phyloP scores from a whole-genome alignment of 768 basidiomycete species.

The Boletus pseudopeckii region DNA sequence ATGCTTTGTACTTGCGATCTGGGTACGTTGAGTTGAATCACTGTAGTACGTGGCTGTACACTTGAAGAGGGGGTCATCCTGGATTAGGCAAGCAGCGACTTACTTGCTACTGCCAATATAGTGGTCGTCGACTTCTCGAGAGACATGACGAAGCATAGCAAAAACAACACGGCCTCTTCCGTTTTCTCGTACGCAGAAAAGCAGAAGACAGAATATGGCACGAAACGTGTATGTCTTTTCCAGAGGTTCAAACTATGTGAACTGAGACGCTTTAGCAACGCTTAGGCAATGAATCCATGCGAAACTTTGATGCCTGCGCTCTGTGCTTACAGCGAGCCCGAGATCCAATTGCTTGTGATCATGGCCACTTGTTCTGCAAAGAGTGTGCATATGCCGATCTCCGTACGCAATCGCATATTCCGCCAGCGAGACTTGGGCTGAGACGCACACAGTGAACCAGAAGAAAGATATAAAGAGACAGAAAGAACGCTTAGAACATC shows the following conservation, averaged over 20 bases:
- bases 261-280: constrained; percentile 28
- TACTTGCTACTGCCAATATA: too few relatives aligned
- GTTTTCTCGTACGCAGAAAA: constrained; percentile 90
- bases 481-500: constrained; percentile 68
- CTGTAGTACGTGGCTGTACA: too few relatives aligned
- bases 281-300: constrained; percentile 85
- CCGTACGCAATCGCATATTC: constrained; percentile 43
- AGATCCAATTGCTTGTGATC: constrained; percentile 76
- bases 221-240: constrained; percentile 54
- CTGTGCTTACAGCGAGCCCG: constrained; percentile 82
- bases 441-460: constrained; percentile 62
- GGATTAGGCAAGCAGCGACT: background rate
- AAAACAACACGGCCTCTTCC: constrained; percentile 86
- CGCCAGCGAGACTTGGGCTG: constrained; percentile 5
- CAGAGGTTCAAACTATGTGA: background rate
- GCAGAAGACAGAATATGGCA: constrained; percentile 77
- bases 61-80: background rate
- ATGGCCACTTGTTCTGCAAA: constrained; percentile 94
- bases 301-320: constrained; percentile 86
- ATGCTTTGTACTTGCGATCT: background rate
- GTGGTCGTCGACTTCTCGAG: too few relatives aligned
- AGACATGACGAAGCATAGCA: constrained; percentile 83
- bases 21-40: background rate
- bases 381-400: constrained; percentile 91
- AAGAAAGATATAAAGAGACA: constrained; percentile 93